Base-by-base conservation (phyloP, 148 eudicot genomes). In the Amaranthus cruentus region DNA sequence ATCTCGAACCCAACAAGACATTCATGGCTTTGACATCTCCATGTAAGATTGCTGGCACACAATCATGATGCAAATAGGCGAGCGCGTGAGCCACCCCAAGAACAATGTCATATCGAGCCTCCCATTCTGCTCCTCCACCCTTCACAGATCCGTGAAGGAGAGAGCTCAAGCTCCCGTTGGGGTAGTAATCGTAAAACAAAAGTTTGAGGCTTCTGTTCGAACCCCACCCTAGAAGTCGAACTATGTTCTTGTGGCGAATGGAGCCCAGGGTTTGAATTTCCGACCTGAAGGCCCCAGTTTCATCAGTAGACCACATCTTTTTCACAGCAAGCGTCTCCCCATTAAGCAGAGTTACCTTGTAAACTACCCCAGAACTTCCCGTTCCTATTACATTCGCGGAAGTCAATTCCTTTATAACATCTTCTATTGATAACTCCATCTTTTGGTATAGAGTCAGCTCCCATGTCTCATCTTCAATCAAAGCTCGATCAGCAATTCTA, bases 11-110 rank as follows among this genome's bases (percentile, higher is more conserved):
- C 78, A 96, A 82, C 71, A 96, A 69, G 48, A 92, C 94, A 73
- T 96, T 96, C 99, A 96, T 88, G 52, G 99, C 91, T 72, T 96
- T 96, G 70, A 96, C 97, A 79, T 96, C 99, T 5, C 99, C 96
- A 49, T 96, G 99, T 68, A 90, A 28, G 51, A 96, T 92, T 3
- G 94, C 82, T 63, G 97, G 97, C 43, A 92, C 82, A 77, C 99
- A 92, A 80, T 92, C 99, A 77, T 96, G 96, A 75, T 96, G 99
- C 76, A 96, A 77, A 74, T 96, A 96, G 4, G 97, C 88, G 13
- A 96, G 88, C 0, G 99, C 99, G 65, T 96, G 99, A 9, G 96
- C 97, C 56, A 96, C 83, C 9, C 97, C 99, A 49, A 96, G 81
- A 7, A 96, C 83, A 75, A 89, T 73, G 3, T 88, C 96, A 50